A percentile compares a stretch with the other conserved stretches of the same genome.
phyloP scores from a whole-genome alignment of 768 basidiomycete genomes.

The Cantharellus anzutake region DNA sequence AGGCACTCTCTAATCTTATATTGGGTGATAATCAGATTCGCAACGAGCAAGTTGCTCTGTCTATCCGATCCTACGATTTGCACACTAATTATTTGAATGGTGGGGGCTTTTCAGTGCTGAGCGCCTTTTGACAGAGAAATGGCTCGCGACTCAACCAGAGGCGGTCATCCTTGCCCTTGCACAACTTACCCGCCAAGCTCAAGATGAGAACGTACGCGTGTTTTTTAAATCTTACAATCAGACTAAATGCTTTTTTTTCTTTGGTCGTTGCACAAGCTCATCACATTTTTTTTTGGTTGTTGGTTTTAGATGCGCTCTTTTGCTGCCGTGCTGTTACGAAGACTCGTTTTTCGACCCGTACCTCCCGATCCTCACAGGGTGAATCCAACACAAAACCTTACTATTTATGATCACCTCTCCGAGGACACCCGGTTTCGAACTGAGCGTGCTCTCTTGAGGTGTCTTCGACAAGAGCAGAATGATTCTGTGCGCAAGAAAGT shows the following conservation, averaged over 20 bases:
- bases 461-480: slow-evolving; percentile 40
- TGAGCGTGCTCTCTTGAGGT: slow-evolving; percentile 52
- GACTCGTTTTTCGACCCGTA: slow-evolving; percentile 51
- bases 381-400: slow-evolving; percentile 14
- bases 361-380: slow-evolving; percentile 24
- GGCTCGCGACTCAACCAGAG: slow-evolving; percentile 59
- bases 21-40: slow-evolving; percentile 71
- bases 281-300: not conserved
- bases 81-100: not conserved
- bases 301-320: slow-evolving; percentile 61
- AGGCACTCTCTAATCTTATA: slow-evolving; percentile 70
- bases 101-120: slow-evolving; percentile 34
- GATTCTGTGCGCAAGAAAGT: slow-evolving; percentile 44
- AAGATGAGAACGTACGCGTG: slow-evolving; percentile 54
- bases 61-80: not conserved
- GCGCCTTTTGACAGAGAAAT: slow-evolving; percentile 53
- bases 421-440: slow-evolving; percentile 43
- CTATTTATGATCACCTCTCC: slow-evolving; percentile 58
- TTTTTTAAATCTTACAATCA: not conserved
- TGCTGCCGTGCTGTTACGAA: slow-evolving; percentile 60
- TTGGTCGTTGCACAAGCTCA: not conserved
- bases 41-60: slow-evolving; percentile 28
- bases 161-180: slow-evolving; percentile 59
- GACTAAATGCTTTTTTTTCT: not conserved
- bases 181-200: slow-evolving; percentile 58